Conservation (phyloP, 805 yeast species). For the Suhomyces sp. region DNA sequence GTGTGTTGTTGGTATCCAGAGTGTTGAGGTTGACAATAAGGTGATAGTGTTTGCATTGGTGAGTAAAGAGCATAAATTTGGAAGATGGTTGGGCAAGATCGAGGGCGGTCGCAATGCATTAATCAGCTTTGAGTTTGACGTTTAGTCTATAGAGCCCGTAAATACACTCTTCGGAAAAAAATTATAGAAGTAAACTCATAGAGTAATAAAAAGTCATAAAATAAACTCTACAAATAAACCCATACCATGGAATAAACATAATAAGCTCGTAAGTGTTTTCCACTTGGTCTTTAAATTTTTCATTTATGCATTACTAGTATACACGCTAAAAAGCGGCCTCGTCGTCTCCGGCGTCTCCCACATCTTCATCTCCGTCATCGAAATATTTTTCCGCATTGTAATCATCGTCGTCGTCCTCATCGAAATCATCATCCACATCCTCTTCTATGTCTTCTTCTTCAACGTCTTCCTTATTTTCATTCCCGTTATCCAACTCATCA, state of each 20-base stretch:
- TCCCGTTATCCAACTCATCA: slow-evolving; percentile 43
- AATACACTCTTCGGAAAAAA: no score
- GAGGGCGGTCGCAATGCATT: slow-evolving; percentile 74
- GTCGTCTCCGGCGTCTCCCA: slow-evolving; percentile 58
- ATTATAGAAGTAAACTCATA: no score
- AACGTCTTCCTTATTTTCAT: slow-evolving; percentile 42
- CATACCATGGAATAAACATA: no score
- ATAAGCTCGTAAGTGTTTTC: no score
- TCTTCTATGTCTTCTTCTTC: slow-evolving; percentile 43
- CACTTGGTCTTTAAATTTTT: not conserved
- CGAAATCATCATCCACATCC: slow-evolving; percentile 66
- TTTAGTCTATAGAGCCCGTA: slow-evolving; percentile 2
- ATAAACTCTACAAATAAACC: no score
- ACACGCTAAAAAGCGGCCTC: slow-evolving; percentile 60
- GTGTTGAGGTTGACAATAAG: slow-evolving; percentile 52
- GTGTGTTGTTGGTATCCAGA: slow-evolving; percentile 60
- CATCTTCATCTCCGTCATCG: slow-evolving; percentile 68
- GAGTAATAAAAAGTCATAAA: no score
- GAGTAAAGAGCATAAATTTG: slow-evolving; percentile 83
- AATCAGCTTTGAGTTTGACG: slow-evolving; percentile 12
- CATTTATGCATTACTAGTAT: not conserved
- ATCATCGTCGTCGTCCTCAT: slow-evolving; percentile 74
- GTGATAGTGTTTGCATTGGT: slow-evolving; percentile 57
- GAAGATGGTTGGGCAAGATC: slow-evolving; percentile 73
- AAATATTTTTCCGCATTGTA: slow-evolving; percentile 79